Evolutionary conservation across 2,329 filamentous ascomycete species (phyloP), one percentile per base, ranked within the genome.

Genomic region (Graphilbum sp.): DNA sequence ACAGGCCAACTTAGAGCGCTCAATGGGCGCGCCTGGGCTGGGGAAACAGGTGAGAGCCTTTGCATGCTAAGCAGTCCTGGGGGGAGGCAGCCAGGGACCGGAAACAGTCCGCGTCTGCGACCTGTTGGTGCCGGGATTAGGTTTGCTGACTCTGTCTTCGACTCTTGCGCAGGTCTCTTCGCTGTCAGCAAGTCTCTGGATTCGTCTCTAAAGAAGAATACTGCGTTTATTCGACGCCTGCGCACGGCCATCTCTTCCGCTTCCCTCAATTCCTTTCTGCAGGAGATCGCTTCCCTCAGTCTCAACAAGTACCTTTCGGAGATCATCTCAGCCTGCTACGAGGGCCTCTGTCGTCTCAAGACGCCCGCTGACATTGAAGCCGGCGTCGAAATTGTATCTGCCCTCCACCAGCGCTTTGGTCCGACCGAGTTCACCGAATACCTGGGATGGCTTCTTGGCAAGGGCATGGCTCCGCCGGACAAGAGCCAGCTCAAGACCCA

Each of bases 171-270:
- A 92, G 86, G 83, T 64, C 63, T 92, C 45, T 85, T 92, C 52
- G 61, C 73, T 38, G 76, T 90, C 49, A 77, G 74, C 57, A 71
- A 72, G 53, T 80, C 82, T 23, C 78, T 96, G 52, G 88, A 96
- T 59, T 94, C 88, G 37, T 90, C 87, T 37, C 69, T 96, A 57
- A 95, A 94, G 64, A 96, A 95, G 66, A 96, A 96, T 52, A 96
- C 88, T 4, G 86, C 87, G 47, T 95, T 96, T 58, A 96, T 96
- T 54, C 95, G 94, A 61, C 84, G 88, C 52, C 69, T 96, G 40
- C 83, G 88, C 49, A 95, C 88, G 41, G 83, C 85, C 43, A 78
- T 96, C 45, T 87, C 81, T 45, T 63, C 83, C 35, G 68, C 85
- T 40, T 83, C 81, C 39, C 75, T 87, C 39, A 66, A 72, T 47